Conservation (phyloP, 495 filamentous ascomycete genomes). For the Penicillium pancosmium region DNA sequence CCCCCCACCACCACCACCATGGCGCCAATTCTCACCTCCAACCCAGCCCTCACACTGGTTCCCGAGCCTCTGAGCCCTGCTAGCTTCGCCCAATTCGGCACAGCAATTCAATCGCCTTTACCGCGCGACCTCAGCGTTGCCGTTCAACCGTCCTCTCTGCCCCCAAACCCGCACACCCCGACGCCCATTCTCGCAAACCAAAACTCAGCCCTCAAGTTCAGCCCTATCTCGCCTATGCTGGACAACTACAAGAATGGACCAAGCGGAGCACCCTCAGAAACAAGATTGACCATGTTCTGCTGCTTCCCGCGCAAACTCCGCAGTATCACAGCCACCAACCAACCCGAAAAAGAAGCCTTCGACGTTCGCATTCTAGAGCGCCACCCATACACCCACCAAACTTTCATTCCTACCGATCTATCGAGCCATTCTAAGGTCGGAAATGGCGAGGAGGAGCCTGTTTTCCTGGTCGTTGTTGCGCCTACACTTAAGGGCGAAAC, state of each 20-base stretch:
- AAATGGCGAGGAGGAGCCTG: constrained; percentile 33
- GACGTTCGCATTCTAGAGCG: constrained; percentile 80
- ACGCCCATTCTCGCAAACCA: constrained; percentile 70
- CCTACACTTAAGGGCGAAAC: constrained; percentile 56
- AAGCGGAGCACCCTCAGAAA: constrained; percentile 58
- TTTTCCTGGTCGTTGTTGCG: constrained; percentile 89
- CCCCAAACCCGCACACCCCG: constrained; percentile 35
- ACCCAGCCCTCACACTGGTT: constrained; percentile 39
- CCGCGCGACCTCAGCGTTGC: constrained; percentile 53
- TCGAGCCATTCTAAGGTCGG: constrained; percentile 36
- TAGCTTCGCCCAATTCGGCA: constrained; percentile 80
- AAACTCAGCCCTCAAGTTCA: constrained; percentile 83
- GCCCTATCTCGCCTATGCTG: constrained; percentile 68
- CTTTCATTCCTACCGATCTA: constrained; percentile 79
- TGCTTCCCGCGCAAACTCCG: constrained; percentile 70
- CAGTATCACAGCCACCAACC: constrained; percentile 13
- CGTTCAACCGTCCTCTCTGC: constrained; percentile 41
- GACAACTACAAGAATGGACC: constrained; percentile 65
- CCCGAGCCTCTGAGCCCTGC: constrained; percentile 63
- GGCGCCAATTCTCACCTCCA: constrained; percentile 38
- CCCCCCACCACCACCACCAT: constrained; percentile 12
- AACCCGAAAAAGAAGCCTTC: constrained; percentile 50
- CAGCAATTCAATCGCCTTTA: constrained; percentile 74
- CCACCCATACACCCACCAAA: constrained; percentile 92
- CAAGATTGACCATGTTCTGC: constrained; percentile 85